These are phyloP conservation scores for Ogataea henricii DNA, from an alignment of 805 yeast genomes.

Conservation along the genomic window DNA sequence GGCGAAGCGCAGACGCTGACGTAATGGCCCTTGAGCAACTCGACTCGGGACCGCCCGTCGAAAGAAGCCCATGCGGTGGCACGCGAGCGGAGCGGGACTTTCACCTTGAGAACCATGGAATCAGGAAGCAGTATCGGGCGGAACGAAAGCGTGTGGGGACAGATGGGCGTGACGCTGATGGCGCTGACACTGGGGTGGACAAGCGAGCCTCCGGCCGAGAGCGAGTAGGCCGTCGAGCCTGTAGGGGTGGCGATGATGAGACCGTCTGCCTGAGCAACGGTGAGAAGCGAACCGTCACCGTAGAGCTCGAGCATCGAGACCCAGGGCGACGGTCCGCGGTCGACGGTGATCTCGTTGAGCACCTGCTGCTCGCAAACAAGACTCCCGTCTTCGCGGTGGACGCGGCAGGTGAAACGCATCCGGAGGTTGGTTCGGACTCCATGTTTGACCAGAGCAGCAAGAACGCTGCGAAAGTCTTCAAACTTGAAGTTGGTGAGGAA, in stretches of 20 bases:
- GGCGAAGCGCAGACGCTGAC: slow-evolving; percentile 84
- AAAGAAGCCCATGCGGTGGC: slow-evolving; percentile 97
- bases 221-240: slow-evolving; percentile 93
- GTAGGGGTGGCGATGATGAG: slow-evolving; percentile 92
- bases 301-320: slow-evolving; percentile 86
- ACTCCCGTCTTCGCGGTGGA: slow-evolving; percentile 55
- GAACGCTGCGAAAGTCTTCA: slow-evolving; percentile 63
- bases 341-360: slow-evolving; percentile 85
- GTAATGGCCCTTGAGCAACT: slow-evolving; percentile 79
- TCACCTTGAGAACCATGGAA: slow-evolving; percentile 81
- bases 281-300: slow-evolving; percentile 81
- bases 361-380: slow-evolving; percentile 71
- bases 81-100: slow-evolving; percentile 76
- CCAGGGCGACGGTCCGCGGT: slow-evolving; percentile 92
- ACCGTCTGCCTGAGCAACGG: slow-evolving; percentile 94
- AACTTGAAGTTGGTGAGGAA: slow-evolving; percentile 86
- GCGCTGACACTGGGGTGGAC: slow-evolving; percentile 95
- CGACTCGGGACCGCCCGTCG: slow-evolving; percentile 89
- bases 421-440: slow-evolving; percentile 81
- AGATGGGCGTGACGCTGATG: slow-evolving; percentile 89
- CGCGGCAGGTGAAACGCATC: slow-evolving; percentile 85
- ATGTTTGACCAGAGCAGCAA: slow-evolving; percentile 58
- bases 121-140: slow-evolving; percentile 92
- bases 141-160: slow-evolving; percentile 93
- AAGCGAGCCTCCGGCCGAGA: slow-evolving; percentile 93